Evolutionary conservation across 306 rosid genomes (phyloP).

Genomic region (Corylus americana): DNA sequence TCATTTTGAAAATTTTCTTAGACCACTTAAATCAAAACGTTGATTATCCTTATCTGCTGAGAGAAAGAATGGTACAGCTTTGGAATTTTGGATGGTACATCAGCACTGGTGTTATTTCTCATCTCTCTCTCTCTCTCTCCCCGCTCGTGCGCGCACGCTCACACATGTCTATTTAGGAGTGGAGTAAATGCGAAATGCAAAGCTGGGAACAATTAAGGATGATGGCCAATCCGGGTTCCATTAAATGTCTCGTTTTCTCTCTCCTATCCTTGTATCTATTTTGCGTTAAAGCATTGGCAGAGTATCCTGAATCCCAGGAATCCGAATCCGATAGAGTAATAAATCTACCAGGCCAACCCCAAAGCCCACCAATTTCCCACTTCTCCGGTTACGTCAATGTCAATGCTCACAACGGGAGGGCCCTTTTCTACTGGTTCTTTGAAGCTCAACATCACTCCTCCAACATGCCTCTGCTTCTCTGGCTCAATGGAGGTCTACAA

Average conservation of each 20-base stretch:
- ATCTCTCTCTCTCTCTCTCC: neutral
- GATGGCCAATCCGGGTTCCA: slow-evolving; percentile 5
- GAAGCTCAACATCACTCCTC: slow-evolving; percentile 57
- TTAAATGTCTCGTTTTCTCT: slow-evolving; percentile 26
- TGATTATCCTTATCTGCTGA: too few relatives aligned
- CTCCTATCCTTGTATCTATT: slow-evolving; percentile 24
- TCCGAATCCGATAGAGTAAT: slow-evolving; percentile 48
- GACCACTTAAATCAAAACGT: too few relatives aligned
- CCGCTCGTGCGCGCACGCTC: neutral
- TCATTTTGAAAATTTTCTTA: too few relatives aligned
- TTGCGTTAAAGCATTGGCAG: slow-evolving; percentile 37
- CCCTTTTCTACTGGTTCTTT: slow-evolving; percentile 64
- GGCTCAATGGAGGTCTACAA: slow-evolving; percentile 59
- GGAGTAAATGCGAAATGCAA: slow-evolving; percentile 21
- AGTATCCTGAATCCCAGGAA: slow-evolving; percentile 37
- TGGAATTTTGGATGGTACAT: too few relatives aligned
- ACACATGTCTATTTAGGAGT: neutral
- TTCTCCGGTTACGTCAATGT: slow-evolving; percentile 57
- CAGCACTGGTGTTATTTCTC: too few relatives aligned
- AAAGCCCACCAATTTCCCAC: slow-evolving; percentile 47
- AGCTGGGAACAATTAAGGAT: slow-evolving; percentile 2
- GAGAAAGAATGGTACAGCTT: too few relatives aligned
- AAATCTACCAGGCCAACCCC: slow-evolving; percentile 53
- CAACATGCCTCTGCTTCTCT: slow-evolving; percentile 55
- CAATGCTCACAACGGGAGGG: slow-evolving; percentile 52